A percentile compares a stretch with the other conserved stretches of the same genome.
Conservation (phyloP, 371 early-diverging fungal genomes). For the Zopfochytrium polystomum region DNA sequence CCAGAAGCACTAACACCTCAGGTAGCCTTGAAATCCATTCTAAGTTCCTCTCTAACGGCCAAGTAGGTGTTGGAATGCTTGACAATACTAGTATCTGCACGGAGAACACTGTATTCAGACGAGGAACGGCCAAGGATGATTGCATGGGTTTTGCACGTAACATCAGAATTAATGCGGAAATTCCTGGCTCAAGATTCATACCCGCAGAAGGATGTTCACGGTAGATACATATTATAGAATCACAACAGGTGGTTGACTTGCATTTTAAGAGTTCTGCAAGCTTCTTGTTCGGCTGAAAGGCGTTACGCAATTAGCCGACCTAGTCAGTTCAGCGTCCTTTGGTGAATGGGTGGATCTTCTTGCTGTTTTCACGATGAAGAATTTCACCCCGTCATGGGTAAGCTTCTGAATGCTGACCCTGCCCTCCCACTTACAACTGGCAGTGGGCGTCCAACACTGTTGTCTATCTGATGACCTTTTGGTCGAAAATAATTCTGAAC, state of each 20-base stretch:
- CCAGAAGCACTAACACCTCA: constrained; percentile 18
- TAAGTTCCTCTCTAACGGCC: constrained; percentile 1
- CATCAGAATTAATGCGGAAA: constrained; percentile 60
- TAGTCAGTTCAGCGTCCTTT: constrained; percentile 67
- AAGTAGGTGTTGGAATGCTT: constrained; percentile 76
- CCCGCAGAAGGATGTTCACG: constrained; percentile 34
- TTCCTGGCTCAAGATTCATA: constrained; percentile 62
- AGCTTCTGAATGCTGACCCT: neutral
- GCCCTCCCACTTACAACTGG: neutral
- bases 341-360: constrained; percentile 69
- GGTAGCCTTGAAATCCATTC: neutral
- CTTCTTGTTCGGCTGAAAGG: constrained; percentile 77
- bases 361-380: constrained; percentile 71
- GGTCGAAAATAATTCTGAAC: constrained; percentile 55
- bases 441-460: constrained; percentile 78
- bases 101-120: constrained; percentile 78
- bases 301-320: constrained; percentile 74
- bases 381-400: constrained; percentile 74
- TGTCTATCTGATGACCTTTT: constrained; percentile 76
- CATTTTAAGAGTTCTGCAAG: constrained; percentile 66
- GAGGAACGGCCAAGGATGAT: constrained; percentile 68
- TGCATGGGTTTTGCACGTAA: constrained; percentile 67
- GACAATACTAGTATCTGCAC: constrained; percentile 72
- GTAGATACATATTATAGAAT: neutral
- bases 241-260: neutral